Conservation (phyloP, 2,329 filamentous ascomycete species). For the Pezicula radicicola region DNA sequence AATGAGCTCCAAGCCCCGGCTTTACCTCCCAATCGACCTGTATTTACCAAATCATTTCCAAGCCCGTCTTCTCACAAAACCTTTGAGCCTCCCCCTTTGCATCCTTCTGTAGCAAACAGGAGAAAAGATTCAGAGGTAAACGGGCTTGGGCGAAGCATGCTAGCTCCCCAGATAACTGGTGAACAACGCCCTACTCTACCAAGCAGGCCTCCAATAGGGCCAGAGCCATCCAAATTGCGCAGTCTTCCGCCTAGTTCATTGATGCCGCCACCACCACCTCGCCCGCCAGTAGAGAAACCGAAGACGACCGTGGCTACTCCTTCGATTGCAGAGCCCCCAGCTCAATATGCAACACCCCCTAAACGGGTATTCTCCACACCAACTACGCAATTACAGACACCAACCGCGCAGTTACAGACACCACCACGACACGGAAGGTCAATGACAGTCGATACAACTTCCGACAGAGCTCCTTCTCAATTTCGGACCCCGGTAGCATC, state of each 20-base stretch:
- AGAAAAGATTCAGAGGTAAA: slow-evolving; percentile 41
- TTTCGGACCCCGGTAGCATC: slow-evolving; percentile 29
- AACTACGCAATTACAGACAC: slow-evolving; percentile 39
- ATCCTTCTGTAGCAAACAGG: slow-evolving; percentile 43
- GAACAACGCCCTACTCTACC: slow-evolving; percentile 48
- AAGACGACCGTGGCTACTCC: slow-evolving; percentile 13
- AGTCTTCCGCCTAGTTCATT: slow-evolving; percentile 8
- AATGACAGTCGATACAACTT: slow-evolving; percentile 46
- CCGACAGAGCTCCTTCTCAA: slow-evolving; percentile 35
- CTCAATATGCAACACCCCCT: slow-evolving; percentile 25
- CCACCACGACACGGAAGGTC: slow-evolving; percentile 44
- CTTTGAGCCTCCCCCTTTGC: slow-evolving; percentile 52
- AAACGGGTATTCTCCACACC: slow-evolving; percentile 46
- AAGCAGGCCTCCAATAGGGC: slow-evolving; percentile 36
- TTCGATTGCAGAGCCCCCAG: slow-evolving; percentile 3
- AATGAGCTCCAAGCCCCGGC: slow-evolving; percentile 48
- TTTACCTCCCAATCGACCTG: slow-evolving; percentile 47
- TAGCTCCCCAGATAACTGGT: slow-evolving; percentile 38
- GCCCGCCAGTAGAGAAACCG: slow-evolving; percentile 21
- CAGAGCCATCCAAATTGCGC: slow-evolving; percentile 26
- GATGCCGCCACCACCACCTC: slow-evolving; percentile 24
- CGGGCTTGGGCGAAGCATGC: slow-evolving; percentile 32
- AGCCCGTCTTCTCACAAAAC: slow-evolving; percentile 18
- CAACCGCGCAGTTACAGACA: slow-evolving; percentile 40
- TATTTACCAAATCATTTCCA: slow-evolving; percentile 27